These are phyloP conservation scores for Artomyces pyxidatus DNA, from an alignment of 768 basidiomycete genomes.

Conservation along the genomic window DNA sequence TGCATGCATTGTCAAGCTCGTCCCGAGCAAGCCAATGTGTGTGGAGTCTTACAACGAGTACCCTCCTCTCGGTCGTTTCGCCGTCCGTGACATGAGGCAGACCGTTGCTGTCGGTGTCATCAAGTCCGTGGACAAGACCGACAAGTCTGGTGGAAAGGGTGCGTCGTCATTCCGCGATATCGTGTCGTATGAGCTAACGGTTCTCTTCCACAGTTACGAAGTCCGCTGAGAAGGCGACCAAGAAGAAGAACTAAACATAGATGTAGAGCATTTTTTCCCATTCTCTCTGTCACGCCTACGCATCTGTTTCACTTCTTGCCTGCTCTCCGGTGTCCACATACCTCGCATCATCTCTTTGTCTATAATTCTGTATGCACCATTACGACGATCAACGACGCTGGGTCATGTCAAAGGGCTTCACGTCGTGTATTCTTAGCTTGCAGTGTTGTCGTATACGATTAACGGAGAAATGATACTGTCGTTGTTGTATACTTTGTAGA, in stretches of 20 bases:
- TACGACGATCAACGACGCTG: conserved; percentile 21
- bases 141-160: conserved; percentile 85
- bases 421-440: conserved; percentile 23
- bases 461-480: conserved; percentile 22
- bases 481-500: neutral
- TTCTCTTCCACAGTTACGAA: conserved; percentile 58
- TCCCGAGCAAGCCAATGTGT: conserved; percentile 95
- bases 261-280: conserved; percentile 44
- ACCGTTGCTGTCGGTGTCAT: conserved; percentile 98
- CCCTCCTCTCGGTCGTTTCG: conserved; percentile 98
- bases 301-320: conserved; percentile 31
- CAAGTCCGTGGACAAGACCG: conserved; percentile 95
- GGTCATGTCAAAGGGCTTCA: conserved; percentile 17
- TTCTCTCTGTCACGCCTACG: conserved; percentile 32
- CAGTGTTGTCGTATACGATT: conserved; percentile 17
- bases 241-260: conserved; percentile 92
- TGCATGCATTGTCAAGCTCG: conserved; percentile 96
- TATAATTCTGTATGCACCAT: conserved; percentile 27
- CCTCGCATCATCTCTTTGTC: conserved; percentile 24
- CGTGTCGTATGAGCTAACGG: neutral
- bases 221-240: conserved; percentile 92
- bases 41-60: conserved; percentile 93
- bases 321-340: conserved; percentile 8
- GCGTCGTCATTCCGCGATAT: conserved; percentile 23
- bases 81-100: conserved; percentile 99